Percentiles rank a stretch among this genome's conserved stretches.
Conservation (phyloP, 148 eudicot species). For the Fagopyrum tataricum region DNA sequence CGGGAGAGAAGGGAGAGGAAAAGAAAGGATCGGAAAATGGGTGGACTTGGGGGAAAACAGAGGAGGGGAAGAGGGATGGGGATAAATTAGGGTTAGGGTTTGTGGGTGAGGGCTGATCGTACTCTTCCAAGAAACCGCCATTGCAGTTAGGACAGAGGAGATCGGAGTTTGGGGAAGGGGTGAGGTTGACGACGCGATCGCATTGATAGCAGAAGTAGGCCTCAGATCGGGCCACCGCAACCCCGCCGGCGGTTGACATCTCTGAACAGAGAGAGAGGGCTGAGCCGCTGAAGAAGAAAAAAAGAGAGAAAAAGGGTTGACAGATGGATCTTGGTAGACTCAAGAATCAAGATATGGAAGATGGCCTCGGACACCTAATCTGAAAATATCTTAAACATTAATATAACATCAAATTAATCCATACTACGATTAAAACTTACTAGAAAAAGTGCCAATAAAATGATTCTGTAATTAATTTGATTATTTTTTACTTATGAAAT, state of each 20-base stretch:
- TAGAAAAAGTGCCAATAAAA: too few relatives aligned
- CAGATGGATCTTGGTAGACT: not conserved
- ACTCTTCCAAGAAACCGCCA: constrained; percentile 60
- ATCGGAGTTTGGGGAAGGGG: constrained; percentile 21
- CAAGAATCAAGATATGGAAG: not conserved
- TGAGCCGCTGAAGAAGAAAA: too few relatives aligned
- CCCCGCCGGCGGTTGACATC: constrained; percentile 14
- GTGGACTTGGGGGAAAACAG: constrained; percentile 14
- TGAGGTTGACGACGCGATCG: constrained; percentile 15
- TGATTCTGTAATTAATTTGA: too few relatives aligned
- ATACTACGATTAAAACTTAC: too few relatives aligned
- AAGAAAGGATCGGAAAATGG: constrained; percentile 10
- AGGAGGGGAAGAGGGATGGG: constrained; percentile 17
- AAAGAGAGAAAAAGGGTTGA: not conserved
- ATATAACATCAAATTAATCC: too few relatives aligned
- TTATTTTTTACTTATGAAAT: too few relatives aligned
- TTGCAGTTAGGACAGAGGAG: constrained; percentile 49
- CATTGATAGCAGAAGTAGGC: constrained; percentile 19
- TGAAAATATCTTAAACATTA: too few relatives aligned
- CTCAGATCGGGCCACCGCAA: constrained; percentile 8
- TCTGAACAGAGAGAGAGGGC: not conserved
- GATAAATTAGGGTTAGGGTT: constrained; percentile 17
- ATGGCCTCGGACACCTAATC: not conserved
- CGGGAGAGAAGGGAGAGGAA: constrained; percentile 7
- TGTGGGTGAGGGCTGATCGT: constrained; percentile 27